Evolutionary conservation across 2,329 filamentous ascomycete species (phyloP), one percentile per base, ranked within the genome.

Genomic region (Aspergillus tanneri): DNA sequence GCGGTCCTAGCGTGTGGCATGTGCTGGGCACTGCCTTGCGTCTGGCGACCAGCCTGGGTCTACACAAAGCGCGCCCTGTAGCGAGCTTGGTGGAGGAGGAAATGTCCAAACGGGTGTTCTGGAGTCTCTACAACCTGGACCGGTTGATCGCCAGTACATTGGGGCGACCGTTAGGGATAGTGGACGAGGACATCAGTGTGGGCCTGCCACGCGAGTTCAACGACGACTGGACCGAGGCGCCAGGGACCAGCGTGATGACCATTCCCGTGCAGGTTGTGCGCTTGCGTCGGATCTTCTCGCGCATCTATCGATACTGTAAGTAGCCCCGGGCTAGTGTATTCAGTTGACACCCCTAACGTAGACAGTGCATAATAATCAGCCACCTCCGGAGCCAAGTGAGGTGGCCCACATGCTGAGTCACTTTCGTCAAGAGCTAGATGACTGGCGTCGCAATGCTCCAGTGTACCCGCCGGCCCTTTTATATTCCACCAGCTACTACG

Each of bases 91-190:
- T 63, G 6, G 69, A 71, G 37, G 64, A 70, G 23, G 69, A 73
- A 43, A 68, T 72, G 62, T 56, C 65, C 2, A 72, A 71, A 46
- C 67, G 71, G n/a, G 67, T 66, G 1, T 73, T 73, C 49, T 73
- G 71, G 71, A 71, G 69, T 55, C 58, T 71, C 6, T 73, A 73
- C 48, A 72, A 72, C n/a, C 60, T 73, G 2, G 71, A 73, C 42
- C 63, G 71, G 16, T 60, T 72, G 22, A 70, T 71, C 35, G 66
- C 70, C 1, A 66, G 67, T 21, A 73, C 70, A 0, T 51, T 73
- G 0, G 67, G 67, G 11, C 65, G 71, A 21, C 71, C 71, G 3
- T 47, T 72, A 11, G 70, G 70, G 3, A 67, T 73, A 34, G 61
- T 71, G 3, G 71, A 73, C 47, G 67, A 73, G 27, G 71, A 73